These are phyloP conservation scores for Mortierella sp. DNA, from an alignment of 371 early-diverging fungal species.

Conservation along the genomic window DNA sequence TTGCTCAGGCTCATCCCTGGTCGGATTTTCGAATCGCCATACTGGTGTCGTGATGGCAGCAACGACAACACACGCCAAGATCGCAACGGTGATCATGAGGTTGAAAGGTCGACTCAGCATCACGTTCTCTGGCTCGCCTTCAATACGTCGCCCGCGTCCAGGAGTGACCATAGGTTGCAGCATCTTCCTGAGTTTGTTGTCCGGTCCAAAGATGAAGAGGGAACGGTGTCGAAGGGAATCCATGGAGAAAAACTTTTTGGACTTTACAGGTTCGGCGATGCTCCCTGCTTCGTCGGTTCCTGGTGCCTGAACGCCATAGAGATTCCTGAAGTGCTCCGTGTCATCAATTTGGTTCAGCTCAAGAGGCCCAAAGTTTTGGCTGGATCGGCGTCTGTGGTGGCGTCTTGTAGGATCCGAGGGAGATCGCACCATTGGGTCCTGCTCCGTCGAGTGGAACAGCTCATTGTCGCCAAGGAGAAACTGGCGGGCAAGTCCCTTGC, in stretches of 20 bases:
- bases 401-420: background rate
- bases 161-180: constrained; percentile 69
- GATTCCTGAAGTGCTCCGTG: constrained; percentile 37
- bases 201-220: constrained; percentile 42
- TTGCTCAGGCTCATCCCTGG: background rate
- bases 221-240: constrained; percentile 33
- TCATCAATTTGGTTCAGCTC: constrained; percentile 23
- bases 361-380: constrained; percentile 16
- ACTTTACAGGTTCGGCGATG: background rate
- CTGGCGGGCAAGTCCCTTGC: constrained; percentile 65
- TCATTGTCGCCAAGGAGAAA: constrained; percentile 61
- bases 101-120: constrained; percentile 63
- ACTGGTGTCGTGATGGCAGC: constrained; percentile 72
- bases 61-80: constrained; percentile 65
- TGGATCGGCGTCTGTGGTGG: constrained; percentile 23
- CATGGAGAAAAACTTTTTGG: constrained; percentile 22
- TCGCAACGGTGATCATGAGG: constrained; percentile 62
- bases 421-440: constrained; percentile 25
- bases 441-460: constrained; percentile 36
- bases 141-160: constrained; percentile 65
- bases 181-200: constrained; percentile 62
- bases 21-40: constrained; percentile 61
- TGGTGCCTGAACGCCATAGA: constrained; percentile 18
- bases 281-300: constrained; percentile 16
- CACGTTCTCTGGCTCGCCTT: constrained; percentile 61